A percentile compares a stretch with the other conserved stretches of the same genome.
phyloP scores from a whole-genome alignment of 768 basidiomycete species.

The Panus rudis region DNA sequence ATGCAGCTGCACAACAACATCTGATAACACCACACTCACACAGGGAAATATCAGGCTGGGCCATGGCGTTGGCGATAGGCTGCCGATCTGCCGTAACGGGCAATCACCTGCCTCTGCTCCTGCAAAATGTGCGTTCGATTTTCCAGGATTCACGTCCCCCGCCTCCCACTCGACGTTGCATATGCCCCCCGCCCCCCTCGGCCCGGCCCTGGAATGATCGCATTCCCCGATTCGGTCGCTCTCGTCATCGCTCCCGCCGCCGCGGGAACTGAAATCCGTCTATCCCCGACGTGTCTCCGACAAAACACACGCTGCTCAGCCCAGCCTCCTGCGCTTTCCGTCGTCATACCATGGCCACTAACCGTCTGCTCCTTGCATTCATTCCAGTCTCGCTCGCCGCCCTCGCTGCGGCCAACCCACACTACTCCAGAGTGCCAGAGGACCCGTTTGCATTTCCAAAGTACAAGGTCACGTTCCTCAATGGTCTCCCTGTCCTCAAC shows the following conservation, averaged over 20 bases:
- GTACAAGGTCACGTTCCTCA: conserved; percentile 71
- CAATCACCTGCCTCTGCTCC: too few relatives aligned
- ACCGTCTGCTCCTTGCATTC: conserved; percentile 17
- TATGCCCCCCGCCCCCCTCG: too few relatives aligned
- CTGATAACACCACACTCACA: background rate
- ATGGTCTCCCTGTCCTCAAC: conserved; percentile 65
- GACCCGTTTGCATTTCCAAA: conserved; percentile 81
- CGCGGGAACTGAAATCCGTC: too few relatives aligned
- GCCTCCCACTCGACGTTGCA: too few relatives aligned
- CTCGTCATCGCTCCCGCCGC: too few relatives aligned
- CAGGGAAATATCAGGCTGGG: background rate
- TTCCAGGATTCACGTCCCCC: too few relatives aligned
- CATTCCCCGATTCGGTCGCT: too few relatives aligned
- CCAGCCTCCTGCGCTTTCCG: background rate
- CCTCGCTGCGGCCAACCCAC: conserved; percentile 30
- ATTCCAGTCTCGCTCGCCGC: conserved; percentile 29
- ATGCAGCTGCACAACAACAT: background rate
- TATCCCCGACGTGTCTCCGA: background rate
- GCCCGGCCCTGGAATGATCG: too few relatives aligned
- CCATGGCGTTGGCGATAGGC: background rate
- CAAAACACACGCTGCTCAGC: background rate
- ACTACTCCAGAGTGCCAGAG: conserved; percentile 60
- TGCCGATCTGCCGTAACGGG: background rate
- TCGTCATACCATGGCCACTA: too few relatives aligned
- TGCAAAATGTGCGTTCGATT: too few relatives aligned